Evolutionary conservation across 148 eudicot genomes (phyloP).

Genomic region (Rhododendron griersonianum): DNA sequence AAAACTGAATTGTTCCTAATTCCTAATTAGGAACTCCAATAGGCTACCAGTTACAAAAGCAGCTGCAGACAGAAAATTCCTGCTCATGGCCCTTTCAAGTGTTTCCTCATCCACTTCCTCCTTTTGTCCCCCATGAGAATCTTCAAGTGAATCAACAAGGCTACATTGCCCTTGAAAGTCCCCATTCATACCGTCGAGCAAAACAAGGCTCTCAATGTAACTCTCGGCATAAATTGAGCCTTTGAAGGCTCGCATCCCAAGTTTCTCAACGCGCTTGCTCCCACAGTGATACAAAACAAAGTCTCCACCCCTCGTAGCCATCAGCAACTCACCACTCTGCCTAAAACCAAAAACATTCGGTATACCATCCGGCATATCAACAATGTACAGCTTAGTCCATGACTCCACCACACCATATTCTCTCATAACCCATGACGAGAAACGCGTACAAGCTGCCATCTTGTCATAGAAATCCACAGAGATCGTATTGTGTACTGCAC

Average conservation of each 20-base stretch:
- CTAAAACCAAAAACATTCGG: not conserved
- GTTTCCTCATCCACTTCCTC: not conserved
- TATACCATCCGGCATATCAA: constrained; percentile 5
- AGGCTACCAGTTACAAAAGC: not conserved
- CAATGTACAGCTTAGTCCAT: constrained; percentile 24
- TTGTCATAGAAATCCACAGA: not conserved
- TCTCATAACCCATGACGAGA: constrained; percentile 31
- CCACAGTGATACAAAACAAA: constrained; percentile 20
- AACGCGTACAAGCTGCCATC: constrained; percentile 14
- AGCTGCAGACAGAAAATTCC: not conserved
- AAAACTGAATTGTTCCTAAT: not conserved
- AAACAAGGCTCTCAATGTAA: constrained; percentile 31
- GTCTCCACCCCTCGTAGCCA: constrained; percentile 12
- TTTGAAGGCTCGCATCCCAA: constrained; percentile 19
- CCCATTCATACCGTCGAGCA: not conserved
- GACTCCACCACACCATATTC: constrained; percentile 24
- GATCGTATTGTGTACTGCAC: not conserved
- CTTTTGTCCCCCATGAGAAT: not conserved
- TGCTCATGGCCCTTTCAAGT: not conserved
- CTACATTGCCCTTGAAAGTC: not conserved
- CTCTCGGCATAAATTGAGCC: constrained; percentile 17
- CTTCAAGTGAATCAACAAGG: not conserved
- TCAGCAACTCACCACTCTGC: not conserved
- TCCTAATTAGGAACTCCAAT: not conserved
- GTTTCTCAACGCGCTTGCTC: constrained; percentile 14